Conservation (phyloP, 1,139 yeast genomes). For the Wickerhamomyces sp. region DNA sequence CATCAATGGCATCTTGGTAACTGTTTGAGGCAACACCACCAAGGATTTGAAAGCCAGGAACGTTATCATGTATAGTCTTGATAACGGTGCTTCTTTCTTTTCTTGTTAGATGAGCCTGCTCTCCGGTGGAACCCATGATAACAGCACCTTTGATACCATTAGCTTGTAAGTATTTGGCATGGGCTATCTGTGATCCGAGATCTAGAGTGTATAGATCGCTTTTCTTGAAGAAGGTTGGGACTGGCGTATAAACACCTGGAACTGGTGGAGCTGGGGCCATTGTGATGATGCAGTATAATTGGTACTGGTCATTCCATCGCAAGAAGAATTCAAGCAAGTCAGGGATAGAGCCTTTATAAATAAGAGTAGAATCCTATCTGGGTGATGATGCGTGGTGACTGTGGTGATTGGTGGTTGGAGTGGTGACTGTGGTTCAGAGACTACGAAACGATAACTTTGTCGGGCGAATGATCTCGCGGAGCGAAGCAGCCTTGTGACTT, state of each 20-base stretch:
- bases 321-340: too few species aligned
- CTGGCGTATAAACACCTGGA: conserved; percentile 43
- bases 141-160: conserved; percentile 44
- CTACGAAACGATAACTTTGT: too few species aligned
- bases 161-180: conserved; percentile 35
- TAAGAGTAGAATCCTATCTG: neutral
- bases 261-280: conserved; percentile 17
- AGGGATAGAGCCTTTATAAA: neutral
- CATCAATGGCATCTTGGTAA: conserved; percentile 31
- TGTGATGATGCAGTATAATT: neutral
- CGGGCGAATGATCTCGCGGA: too few species aligned
- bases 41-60: conserved; percentile 32
- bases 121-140: conserved; percentile 45
- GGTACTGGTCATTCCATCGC: too few species aligned
- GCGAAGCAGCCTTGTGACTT: too few species aligned
- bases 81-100: conserved; percentile 32
- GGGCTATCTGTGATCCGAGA: conserved; percentile 37
- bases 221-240: conserved; percentile 44
- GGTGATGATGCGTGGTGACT: too few species aligned
- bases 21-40: conserved; percentile 36
- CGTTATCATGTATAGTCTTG: conserved; percentile 22
- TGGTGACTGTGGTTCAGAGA: too few species aligned
- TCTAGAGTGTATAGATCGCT: conserved; percentile 36
- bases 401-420: too few species aligned
- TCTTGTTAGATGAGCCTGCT: conserved; percentile 33